Base-by-base conservation (phyloP, 371 early-diverging fungal species). In the Batkoa obscura region DNA sequence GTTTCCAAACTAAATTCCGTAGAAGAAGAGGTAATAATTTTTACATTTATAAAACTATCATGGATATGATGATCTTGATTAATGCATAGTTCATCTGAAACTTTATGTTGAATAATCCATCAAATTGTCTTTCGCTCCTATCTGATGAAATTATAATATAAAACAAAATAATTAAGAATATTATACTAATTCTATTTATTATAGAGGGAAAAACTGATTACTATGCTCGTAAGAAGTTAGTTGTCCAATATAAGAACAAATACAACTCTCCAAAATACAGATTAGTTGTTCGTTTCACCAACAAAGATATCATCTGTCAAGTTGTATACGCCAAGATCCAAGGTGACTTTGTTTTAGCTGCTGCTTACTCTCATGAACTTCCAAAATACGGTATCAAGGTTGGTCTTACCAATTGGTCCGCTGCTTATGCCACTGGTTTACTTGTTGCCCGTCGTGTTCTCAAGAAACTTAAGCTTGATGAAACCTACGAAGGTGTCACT, bases 121-220 rank as follows among this genome's bases (percentile, higher is more conserved):
- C 68, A 50, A 68, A 45, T 49, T 63, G 60, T 81, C 83, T 87
- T 87, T 87, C 84, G 87, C 87, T 79, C 87, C 87, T 87, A 87
- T 83, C 87, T 87, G 86, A 87, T 56, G 45, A 59, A 56, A 63
- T 63, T 56, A 15, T 45, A 45, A 58, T 56, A n/a, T 15, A 33
- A 33, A 10, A 2, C 2, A 31, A 45, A 13, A 42, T 45, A 43
- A 42, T n/a, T 30, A 51, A 41, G 34, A 17, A 43, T 35, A 6
- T 38, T 13, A 17, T 37, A 46, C 32, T 53, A 52, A 38, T 36
- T 43, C 12, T 23, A 23, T 47, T 9, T 12, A 39, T 54, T 54
- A 59, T 64, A 90, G 97, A 99, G 90, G 98, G 99, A 58, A 99
- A 99, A 87, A 99, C 99, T 67, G 98, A 99, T 81, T 99, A 99